phyloP scores from a whole-genome alignment of 106 monocot genomes.

The Phalaenopsis aphrodite region DNA sequence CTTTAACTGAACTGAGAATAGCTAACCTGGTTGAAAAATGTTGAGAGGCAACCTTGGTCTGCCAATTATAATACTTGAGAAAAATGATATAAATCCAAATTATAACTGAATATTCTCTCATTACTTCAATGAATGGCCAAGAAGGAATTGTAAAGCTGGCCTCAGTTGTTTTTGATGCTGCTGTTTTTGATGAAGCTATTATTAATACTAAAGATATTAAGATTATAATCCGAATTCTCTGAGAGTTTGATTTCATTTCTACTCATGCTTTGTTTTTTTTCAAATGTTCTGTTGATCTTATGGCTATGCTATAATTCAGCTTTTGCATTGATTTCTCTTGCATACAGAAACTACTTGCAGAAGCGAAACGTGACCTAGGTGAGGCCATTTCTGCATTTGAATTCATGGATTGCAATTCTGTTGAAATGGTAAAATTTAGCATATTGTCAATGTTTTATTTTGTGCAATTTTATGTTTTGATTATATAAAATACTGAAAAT shows the following conservation, averaged over 20 bases:
- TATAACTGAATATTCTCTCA: not conserved
- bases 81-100: not conserved
- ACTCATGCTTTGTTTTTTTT: not conserved
- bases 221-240: not conserved
- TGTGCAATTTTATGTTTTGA: slow-evolving; percentile 2
- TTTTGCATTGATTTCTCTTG: not conserved
- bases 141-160: not conserved
- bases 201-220: not conserved
- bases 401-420: slow-evolving; percentile 74
- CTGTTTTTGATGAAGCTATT: not conserved
- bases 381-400: slow-evolving; percentile 97
- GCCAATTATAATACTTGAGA: no score
- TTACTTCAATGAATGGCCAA: not conserved
- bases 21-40: no score
- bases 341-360: slow-evolving; percentile 68
- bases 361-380: slow-evolving; percentile 68
- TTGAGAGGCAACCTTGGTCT: no score
- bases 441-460: not conserved
- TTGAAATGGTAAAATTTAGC: slow-evolving; percentile 65
- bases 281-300: not conserved
- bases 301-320: not conserved
- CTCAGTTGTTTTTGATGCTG: not conserved
- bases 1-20: no score
- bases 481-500: not conserved
- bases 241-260: not conserved